Percentiles rank a stretch among this genome's conserved stretches.
Conservation (phyloP, 106 monocot species). For the Allium fistulosum region DNA sequence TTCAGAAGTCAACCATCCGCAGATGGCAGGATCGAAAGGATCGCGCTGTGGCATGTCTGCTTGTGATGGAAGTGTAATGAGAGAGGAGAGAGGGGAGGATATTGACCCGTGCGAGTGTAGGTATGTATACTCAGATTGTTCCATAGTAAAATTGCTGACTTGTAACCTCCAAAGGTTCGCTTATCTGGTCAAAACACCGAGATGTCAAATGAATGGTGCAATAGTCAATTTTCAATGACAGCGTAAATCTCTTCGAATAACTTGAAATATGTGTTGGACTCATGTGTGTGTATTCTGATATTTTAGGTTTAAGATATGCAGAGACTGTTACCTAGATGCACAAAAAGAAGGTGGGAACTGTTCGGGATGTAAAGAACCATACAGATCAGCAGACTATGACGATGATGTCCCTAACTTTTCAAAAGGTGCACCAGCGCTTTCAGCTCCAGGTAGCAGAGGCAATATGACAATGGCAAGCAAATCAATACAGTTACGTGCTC, state of each 20-base stretch:
- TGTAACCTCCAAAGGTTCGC: no score
- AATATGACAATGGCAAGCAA: conserved; percentile 26
- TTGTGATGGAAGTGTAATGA: conserved; percentile 29
- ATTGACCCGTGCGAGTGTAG: conserved; percentile 27
- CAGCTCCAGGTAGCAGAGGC: conserved; percentile 8
- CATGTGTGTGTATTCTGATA: no score
- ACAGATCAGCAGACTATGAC: conserved; percentile 16
- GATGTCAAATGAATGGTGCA: no score
- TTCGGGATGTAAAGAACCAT: conserved; percentile 34
- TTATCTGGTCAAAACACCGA: no score
- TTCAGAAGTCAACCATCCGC: conserved; percentile 28
- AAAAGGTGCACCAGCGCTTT: conserved; percentile 18
- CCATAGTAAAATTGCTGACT: not conserved
- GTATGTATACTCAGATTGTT: not conserved
- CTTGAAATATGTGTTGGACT: no score
- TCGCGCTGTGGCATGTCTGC: conserved; percentile 24
- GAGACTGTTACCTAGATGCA: conserved; percentile 30
- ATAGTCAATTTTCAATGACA: no score
- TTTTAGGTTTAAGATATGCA: conserved; percentile 35
- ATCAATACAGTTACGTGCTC: conserved; percentile 40
- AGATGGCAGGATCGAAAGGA: conserved; percentile 35
- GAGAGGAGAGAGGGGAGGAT: conserved; percentile 33
- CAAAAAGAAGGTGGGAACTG: conserved; percentile 23
- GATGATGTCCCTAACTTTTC: conserved; percentile 19
- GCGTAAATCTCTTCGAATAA: no score